Evolutionary conservation across 129 eudicot genomes (phyloP).

Genomic region (Kitagawia praeruptora): DNA sequence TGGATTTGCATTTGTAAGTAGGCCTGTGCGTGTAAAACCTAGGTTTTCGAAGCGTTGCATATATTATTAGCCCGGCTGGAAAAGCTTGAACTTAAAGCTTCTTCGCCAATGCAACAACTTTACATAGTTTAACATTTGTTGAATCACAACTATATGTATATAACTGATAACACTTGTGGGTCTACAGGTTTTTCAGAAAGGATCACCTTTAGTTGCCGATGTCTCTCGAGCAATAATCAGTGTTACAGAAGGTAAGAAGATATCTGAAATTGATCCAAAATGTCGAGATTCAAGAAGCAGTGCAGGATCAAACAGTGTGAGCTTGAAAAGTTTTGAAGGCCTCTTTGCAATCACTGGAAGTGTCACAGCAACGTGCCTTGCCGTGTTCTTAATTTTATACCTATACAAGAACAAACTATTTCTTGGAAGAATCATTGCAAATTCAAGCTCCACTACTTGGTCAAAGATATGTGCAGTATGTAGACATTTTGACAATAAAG

Average conservation of each 20-base stretch:
- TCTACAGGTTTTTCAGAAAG: slow-evolving; percentile 14
- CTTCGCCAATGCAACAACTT: neutral
- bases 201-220: slow-evolving; percentile 14
- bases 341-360: slow-evolving; percentile 17
- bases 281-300: slow-evolving; percentile 5
- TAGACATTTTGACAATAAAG: slow-evolving; percentile 11
- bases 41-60: neutral
- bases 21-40: neutral
- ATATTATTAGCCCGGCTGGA: neutral
- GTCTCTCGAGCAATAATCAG: slow-evolving; percentile 8
- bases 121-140: neutral
- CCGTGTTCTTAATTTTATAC: neutral
- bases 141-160: neutral
- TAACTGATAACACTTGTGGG: neutral
- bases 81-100: neutral
- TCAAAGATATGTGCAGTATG: slow-evolving; percentile 6
- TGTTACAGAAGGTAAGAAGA: slow-evolving; percentile 7
- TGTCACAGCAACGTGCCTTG: slow-evolving; percentile 8
- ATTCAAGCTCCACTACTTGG: slow-evolving; percentile 9
- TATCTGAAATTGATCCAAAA: neutral
- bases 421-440: slow-evolving; percentile 6
- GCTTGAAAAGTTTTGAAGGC: slow-evolving; percentile 14
- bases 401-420: neutral
- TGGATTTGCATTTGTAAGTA: slow-evolving; percentile 11
- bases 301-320: slow-evolving; percentile 7